Evolutionary conservation across 2,329 filamentous ascomycete species (phyloP).

Genomic region (Thielaviopsis ethacetica): DNA sequence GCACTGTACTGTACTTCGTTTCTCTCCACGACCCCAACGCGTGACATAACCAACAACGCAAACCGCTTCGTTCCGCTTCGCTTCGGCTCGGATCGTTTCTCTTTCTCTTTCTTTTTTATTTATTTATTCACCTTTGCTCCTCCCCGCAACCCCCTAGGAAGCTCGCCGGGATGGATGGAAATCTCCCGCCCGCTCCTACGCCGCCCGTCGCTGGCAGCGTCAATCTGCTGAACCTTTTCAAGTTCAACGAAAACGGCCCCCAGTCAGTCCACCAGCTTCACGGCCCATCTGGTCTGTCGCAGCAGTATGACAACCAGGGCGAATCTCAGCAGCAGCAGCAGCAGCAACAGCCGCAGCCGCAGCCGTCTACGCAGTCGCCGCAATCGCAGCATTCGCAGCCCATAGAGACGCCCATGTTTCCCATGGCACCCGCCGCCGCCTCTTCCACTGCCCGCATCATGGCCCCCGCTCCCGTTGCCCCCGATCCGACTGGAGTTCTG

Average conservation of each 20-base stretch:
- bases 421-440: slow-evolving; percentile 19
- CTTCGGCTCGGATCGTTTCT: slow-evolving; percentile 3
- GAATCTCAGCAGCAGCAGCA: slow-evolving; percentile 16
- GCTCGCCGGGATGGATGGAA: slow-evolving; percentile 12
- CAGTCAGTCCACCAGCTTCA: slow-evolving; percentile 18
- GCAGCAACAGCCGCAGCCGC: slow-evolving; percentile 15
- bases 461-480: slow-evolving; percentile 37
- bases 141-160: background rate
- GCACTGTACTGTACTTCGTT: background rate
- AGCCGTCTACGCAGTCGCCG: slow-evolving; percentile 9
- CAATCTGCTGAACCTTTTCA: slow-evolving; percentile 43
- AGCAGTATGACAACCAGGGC: slow-evolving; percentile 19
- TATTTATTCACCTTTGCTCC: background rate
- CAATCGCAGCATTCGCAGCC: slow-evolving; percentile 16
- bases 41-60: background rate
- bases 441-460: slow-evolving; percentile 28
- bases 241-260: slow-evolving; percentile 32
- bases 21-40: background rate
- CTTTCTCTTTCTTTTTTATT: too few species aligned
- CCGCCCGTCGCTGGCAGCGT: slow-evolving; percentile 25
- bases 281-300: slow-evolving; percentile 13
- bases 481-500: slow-evolving; percentile 40
- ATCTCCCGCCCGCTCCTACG: slow-evolving; percentile 35
- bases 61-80: background rate
- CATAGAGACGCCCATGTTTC: slow-evolving; percentile 15